These are phyloP conservation scores for Liquidambar formosana DNA, from an alignment of 164 flowering plant genomes.

Conservation along the genomic window DNA sequence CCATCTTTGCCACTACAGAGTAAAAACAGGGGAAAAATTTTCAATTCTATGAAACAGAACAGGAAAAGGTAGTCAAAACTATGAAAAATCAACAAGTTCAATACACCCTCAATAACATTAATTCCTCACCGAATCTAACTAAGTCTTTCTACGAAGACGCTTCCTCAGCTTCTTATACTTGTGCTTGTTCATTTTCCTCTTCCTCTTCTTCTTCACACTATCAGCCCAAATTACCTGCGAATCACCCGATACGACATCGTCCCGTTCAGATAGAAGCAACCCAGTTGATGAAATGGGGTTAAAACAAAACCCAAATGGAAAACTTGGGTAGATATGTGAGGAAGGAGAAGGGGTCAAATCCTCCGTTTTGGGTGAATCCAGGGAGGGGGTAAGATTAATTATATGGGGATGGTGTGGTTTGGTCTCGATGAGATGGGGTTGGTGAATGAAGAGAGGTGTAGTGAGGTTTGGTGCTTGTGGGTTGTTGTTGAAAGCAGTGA, in stretches of 20 bases:
- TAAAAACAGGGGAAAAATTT: not conserved
- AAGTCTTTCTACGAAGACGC: slow-evolving; percentile 45
- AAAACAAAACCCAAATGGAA: slow-evolving; percentile 34
- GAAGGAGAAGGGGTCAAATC: not conserved
- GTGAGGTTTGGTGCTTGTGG: slow-evolving; percentile 8
- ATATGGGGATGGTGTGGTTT: not conserved
- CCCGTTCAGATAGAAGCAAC: slow-evolving; percentile 19
- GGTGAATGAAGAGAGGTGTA: slow-evolving; percentile 1
- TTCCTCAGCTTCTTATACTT: slow-evolving; percentile 72
- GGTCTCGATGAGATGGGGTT: slow-evolving; percentile 10
- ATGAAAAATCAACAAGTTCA: not conserved
- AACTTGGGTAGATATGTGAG: slow-evolving; percentile 32
- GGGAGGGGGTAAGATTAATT: not conserved
- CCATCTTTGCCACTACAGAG: not conserved
- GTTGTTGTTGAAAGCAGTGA: slow-evolving; percentile 14
- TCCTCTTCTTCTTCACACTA: slow-evolving; percentile 89
- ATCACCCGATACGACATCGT: slow-evolving; percentile 18
- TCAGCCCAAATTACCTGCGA: slow-evolving; percentile 54
- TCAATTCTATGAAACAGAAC: not conserved
- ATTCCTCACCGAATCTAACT: slow-evolving; percentile 23
- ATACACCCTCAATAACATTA: not conserved
- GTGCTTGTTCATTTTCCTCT: slow-evolving; percentile 87
- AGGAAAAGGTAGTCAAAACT: no score
- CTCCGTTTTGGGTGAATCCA: slow-evolving; percentile 7
- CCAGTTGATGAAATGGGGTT: slow-evolving; percentile 31